Evolutionary conservation across 106 monocot genomes (phyloP), one percentile per base, ranked within the genome.

Genomic region (Iris macrosiphon): DNA sequence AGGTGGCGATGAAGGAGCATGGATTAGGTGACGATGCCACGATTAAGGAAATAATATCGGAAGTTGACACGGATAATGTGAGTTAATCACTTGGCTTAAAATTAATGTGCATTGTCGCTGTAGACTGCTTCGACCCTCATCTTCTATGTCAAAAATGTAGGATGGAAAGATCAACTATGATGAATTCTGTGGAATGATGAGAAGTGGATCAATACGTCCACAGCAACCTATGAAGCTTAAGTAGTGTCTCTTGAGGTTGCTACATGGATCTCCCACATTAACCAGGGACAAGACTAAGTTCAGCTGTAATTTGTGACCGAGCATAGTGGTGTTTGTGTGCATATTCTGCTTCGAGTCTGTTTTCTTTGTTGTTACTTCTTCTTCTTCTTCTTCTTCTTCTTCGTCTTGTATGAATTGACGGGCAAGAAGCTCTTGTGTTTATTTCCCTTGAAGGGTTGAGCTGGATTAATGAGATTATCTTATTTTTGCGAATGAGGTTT

Each of bases 21-120:
- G 76, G 76, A 44, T 61, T 82, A 19, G 68, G 72, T 46, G 81
- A 82, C 52, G 72, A 53, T 28, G 46, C 60, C 1, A 69, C 53
- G 4, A 76, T 76, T 23, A 82, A 72, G 55, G 76, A 82, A 7
- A 82, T 82, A 48, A 69, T 82, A 47, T 69, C 76, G 3, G 76
- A 82, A 59, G 76, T 82, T 32, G 81, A 82, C 25, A 52, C 68
- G 16, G 81, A 82, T 49, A 72, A 82, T 47, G 81, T 76, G 55
- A 76, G 64, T 16, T 13, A 40, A 5, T 37, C 12, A 45, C 4
- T 12, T 12, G 12, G 17, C 8, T 8, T 22, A 25, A 52, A 29
- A 31, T 22, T 22, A 52, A 13, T 14, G 12, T 29, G 6, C 13
- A 19, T 7, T 15, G 4, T 46, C 7, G 15, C 20, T 17, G 2